Conservation (phyloP, 345 rosid species). For the Rhodamnia argentea region DNA sequence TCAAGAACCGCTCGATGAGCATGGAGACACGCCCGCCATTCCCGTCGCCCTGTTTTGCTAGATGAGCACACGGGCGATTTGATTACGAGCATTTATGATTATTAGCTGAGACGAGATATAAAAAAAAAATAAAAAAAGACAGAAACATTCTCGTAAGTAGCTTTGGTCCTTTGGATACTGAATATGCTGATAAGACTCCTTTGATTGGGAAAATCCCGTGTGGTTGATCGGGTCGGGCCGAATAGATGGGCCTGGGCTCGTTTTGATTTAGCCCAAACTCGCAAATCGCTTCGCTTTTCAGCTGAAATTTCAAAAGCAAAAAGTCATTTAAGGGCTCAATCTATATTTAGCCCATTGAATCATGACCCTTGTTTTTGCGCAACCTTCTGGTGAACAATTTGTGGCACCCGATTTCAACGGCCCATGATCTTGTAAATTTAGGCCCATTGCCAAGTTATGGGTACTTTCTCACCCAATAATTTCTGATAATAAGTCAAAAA, state of each 20-base stretch:
- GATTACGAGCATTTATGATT: not conserved
- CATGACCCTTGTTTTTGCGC: not conserved
- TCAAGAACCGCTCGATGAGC: not conserved
- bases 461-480: not conserved
- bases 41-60: not conserved
- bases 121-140: not conserved
- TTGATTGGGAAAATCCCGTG: not conserved
- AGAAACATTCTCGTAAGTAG: not conserved
- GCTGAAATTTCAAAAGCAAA: not conserved
- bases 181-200: not conserved
- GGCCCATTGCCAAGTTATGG: not conserved
- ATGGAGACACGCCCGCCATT: not conserved
- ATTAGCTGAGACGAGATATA: not conserved
- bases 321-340: not conserved
- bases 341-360: not conserved
- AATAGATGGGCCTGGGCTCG: not conserved
- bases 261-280: not conserved
- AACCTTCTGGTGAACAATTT: not conserved
- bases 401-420: not conserved
- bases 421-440: not conserved
- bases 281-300: not conserved
- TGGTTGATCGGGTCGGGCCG: not conserved
- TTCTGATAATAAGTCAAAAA: not conserved
- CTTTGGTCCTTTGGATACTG: not conserved
- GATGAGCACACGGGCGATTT: not conserved